Conservation (phyloP, 225 moss, liverwort and hornwort genomes). For the Climacium dendroides region DNA sequence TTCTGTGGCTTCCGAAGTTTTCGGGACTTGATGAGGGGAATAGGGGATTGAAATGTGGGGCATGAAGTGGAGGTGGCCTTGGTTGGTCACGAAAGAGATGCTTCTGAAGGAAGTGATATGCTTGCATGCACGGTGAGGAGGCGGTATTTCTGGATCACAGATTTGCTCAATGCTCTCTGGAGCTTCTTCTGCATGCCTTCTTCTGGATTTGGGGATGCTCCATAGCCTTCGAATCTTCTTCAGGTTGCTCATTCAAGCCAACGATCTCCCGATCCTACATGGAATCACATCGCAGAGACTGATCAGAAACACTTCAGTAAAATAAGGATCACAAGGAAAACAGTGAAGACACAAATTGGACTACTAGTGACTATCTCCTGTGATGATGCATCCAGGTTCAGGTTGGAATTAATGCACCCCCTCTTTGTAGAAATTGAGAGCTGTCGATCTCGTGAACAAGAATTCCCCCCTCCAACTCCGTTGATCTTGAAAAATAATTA, state of each 20-base stretch:
- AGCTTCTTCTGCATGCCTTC: constrained; percentile 21
- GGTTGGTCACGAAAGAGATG: background rate
- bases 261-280: constrained; percentile 86
- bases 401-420: too few relatives aligned
- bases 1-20: background rate
- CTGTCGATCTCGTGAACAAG: too few relatives aligned
- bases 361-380: background rate
- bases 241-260: constrained; percentile 91
- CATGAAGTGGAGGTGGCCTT: background rate
- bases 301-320: background rate
- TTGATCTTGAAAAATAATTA: too few relatives aligned
- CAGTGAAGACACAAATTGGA: background rate
- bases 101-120: background rate
- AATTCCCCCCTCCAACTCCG: too few relatives aligned
- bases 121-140: background rate
- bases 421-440: too few relatives aligned
- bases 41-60: background rate
- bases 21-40: background rate
- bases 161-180: constrained; percentile 62
- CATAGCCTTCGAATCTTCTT: constrained; percentile 97
- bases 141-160: constrained; percentile 18
- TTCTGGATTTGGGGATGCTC: constrained; percentile 80
- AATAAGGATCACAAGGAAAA: background rate
- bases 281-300: background rate
- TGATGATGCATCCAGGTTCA: too few relatives aligned